A percentile compares a stretch with the other conserved stretches of the same genome.
Conservation (phyloP, 352 stramenopile genomes). For the Pythium aquatile region DNA sequence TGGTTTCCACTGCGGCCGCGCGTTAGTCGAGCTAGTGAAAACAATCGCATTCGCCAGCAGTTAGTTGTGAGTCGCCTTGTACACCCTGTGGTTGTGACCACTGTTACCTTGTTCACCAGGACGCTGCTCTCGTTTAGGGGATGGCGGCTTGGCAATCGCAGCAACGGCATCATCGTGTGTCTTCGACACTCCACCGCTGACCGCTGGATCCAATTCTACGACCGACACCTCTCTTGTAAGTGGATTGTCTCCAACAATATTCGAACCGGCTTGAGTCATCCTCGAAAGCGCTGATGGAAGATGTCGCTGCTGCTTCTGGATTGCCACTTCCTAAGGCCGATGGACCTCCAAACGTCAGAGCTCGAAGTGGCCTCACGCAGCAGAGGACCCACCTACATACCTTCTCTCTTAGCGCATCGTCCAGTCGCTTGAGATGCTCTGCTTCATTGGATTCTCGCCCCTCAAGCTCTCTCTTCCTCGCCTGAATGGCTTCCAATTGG, state of each 20-base stretch:
- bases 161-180: neutral
- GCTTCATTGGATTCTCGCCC: slow-evolving; percentile 33
- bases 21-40: neutral
- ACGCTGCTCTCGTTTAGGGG: neutral
- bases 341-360: neutral
- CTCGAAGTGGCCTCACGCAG: neutral
- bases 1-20: slow-evolving; percentile 14
- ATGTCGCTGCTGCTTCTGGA: slow-evolving; percentile 6
- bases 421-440: slow-evolving; percentile 33
- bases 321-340: slow-evolving; percentile 11
- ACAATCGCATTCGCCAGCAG: neutral
- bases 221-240: neutral
- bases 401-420: slow-evolving; percentile 33
- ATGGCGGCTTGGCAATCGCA: neutral
- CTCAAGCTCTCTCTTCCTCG: slow-evolving; percentile 37
- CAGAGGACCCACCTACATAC: neutral
- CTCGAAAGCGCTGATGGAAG: neutral
- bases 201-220: too few relatives aligned
- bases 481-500: slow-evolving; percentile 40
- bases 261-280: slow-evolving; percentile 13
- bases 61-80: neutral
- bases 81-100: neutral
- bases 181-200: neutral
- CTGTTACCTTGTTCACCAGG: neutral
- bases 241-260: neutral